Evolutionary conservation across 306 rosid genomes (phyloP), one percentile per base, ranked within the genome.

Genomic region (Erythrophleum fordii): DNA sequence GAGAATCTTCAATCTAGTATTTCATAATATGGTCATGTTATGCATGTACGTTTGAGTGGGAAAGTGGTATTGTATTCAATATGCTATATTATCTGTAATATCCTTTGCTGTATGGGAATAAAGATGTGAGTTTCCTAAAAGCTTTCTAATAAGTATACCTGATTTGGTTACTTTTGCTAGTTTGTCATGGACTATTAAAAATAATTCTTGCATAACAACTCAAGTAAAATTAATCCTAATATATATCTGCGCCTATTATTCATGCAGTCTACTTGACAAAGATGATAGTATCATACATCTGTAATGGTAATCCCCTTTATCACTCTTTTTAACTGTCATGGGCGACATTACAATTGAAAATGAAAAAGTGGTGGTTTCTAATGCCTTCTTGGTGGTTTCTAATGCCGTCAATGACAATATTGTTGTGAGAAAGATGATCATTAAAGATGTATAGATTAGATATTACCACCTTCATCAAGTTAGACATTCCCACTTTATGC

Each of bases 1-100:
- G 58, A 82, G 83, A 80, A 76, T 68, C 61, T 78, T 80, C 79
- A 78, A 52, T 34, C 62, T 66, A 59, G 89, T 85, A 87, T 85
- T 86, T 65, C 72, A 85, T 84, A 76, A 28, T 42, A 65, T 79
- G 73, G 58, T 77, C n/a, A 61, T 86, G 66, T 80, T 70, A 48
- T 79, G 77, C 9, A 22, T 37, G 75, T 80, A 48, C 79, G 80
- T 82, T 45, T 52, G 58, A 84, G 64, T 80, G 81, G 49, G 53
- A 56, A 52, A 55, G 41, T 58, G 55, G 31, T 65, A 34, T 56
- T 82, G 74, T 76, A 77, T 58, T 75, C 51, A 66, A 64, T 86
- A 82, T 68, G 34, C 25, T 37, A 68, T 22, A 42, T 42, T 41
- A 22, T 68, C 26, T 68, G 20, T 68, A 12, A 68, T 42, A 22